Conservation (phyloP, 1,284 basidiomycete genomes). For the Caloboletus firmus region DNA sequence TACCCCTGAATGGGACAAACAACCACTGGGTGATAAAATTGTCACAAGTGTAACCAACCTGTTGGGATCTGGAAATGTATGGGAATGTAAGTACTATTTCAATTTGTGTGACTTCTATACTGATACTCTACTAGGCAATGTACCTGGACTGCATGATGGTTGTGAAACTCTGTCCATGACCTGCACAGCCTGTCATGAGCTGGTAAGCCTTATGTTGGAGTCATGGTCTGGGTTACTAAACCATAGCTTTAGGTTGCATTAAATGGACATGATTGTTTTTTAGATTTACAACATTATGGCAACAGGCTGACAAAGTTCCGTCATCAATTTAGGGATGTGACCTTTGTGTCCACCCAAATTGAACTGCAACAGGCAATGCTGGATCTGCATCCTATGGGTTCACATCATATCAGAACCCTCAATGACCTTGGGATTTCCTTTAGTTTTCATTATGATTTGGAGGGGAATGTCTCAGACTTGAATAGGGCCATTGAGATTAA, state of each 20-base stretch:
- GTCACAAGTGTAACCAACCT: not conserved
- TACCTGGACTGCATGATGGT: not conserved
- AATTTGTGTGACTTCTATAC: not conserved
- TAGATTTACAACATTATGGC: not conserved
- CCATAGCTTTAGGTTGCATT: not conserved
- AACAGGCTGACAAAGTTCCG: not conserved
- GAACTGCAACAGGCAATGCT: not conserved
- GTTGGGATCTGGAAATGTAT: not conserved
- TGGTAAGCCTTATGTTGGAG: not conserved
- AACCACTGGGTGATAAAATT: not conserved
- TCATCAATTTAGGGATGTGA: not conserved
- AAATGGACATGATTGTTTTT: not conserved
- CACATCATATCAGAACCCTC: accelerated
- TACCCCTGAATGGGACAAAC: not conserved
- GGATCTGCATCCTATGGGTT: not conserved
- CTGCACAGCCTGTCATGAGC: not conserved
- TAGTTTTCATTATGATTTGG: not conserved
- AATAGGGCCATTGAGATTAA: not conserved
- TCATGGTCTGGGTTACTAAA: not conserved
- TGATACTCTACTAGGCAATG: not conserved
- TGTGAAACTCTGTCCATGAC: not conserved
- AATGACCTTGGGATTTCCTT: not conserved
- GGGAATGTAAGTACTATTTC: not conserved
- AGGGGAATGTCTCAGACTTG: not conserved
- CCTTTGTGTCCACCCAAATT: not conserved